A percentile compares a stretch with the other conserved stretches of the same genome.
These are phyloP conservation scores for Plasmopara viticola DNA, from an alignment of 352 stramenopile species.

Conservation along the genomic window DNA sequence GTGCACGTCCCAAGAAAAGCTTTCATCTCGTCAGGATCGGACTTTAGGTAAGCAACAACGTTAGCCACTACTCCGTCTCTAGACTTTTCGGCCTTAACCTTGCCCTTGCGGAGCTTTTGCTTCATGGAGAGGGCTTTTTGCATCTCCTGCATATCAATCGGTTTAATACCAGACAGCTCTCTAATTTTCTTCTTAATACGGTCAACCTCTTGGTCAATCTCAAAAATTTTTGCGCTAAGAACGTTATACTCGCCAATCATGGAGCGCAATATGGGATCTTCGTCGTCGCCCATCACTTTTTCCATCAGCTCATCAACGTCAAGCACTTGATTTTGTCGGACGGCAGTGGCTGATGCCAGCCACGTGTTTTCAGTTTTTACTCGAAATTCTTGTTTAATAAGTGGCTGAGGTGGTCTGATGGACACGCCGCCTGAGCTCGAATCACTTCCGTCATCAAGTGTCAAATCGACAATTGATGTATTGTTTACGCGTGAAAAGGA, in stretches of 20 bases:
- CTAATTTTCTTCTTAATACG: slow-evolving; percentile 30
- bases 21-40: slow-evolving; percentile 30
- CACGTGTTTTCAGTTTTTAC: slow-evolving; percentile 28
- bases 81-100: slow-evolving; percentile 27
- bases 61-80: slow-evolving; percentile 47
- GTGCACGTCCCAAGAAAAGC: slow-evolving; percentile 30
- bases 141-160: slow-evolving; percentile 34
- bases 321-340: slow-evolving; percentile 12
- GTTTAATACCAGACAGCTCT: slow-evolving; percentile 22
- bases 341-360: slow-evolving; percentile 18
- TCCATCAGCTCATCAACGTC: slow-evolving; percentile 31
- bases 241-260: slow-evolving; percentile 61
- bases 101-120: slow-evolving; percentile 20
- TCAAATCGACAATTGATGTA: slow-evolving; percentile 32
- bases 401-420: slow-evolving; percentile 6
- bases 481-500: slow-evolving; percentile 4
- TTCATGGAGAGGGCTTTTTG: slow-evolving; percentile 7
- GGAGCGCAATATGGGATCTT: slow-evolving; percentile 41
- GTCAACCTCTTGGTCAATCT: slow-evolving; percentile 33
- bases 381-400: slow-evolving; percentile 23
- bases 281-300: slow-evolving; percentile 32
- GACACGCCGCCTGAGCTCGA: slow-evolving; percentile 6
- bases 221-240: slow-evolving; percentile 37
- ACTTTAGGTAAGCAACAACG: slow-evolving; percentile 44
- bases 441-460: slow-evolving; percentile 29